Evolutionary conservation across 2,329 filamentous ascomycete genomes (phyloP).

Genomic region (Ceratocystis destructans): DNA sequence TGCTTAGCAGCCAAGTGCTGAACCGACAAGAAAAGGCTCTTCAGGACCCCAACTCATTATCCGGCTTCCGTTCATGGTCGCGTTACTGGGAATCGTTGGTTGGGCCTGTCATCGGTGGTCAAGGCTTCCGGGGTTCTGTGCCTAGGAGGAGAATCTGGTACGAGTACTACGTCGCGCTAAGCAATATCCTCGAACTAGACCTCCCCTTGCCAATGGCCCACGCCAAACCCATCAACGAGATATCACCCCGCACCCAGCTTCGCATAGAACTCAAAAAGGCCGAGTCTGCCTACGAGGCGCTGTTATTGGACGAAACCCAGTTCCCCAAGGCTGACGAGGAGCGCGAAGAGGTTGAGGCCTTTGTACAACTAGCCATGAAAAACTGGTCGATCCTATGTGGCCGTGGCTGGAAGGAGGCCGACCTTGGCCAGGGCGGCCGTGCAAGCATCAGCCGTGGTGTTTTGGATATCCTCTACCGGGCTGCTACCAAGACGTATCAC

Average conservation of each 20-base stretch:
- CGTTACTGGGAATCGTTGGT: conserved; percentile 49
- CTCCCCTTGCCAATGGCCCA: conserved; percentile 44
- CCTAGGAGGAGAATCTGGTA: conserved; percentile 62
- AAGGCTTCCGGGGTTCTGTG: conserved; percentile 45
- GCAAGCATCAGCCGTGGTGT: conserved; percentile 60
- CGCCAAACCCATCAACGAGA: conserved; percentile 31
- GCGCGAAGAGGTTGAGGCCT: conserved; percentile 67
- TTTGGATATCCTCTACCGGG: conserved; percentile 77
- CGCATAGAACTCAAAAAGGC: conserved; percentile 65
- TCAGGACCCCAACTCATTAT: conserved; percentile 39
- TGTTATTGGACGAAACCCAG: conserved; percentile 61
- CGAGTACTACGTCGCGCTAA: conserved; percentile 70
- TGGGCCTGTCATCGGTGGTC: conserved; percentile 37
- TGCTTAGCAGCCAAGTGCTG: conserved; percentile 49
- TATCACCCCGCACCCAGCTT: conserved; percentile 49
- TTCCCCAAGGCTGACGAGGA: conserved; percentile 76
- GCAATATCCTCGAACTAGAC: conserved; percentile 56
- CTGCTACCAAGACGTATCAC: conserved; percentile 87
- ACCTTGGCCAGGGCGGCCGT: conserved; percentile 70
- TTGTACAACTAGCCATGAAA: conserved; percentile 61
- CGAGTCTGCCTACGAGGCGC: conserved; percentile 63
- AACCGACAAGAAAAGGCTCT: conserved; percentile 38
- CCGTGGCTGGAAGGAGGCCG: conserved; percentile 62
- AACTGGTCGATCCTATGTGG: conserved; percentile 82
- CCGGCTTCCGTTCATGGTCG: conserved; percentile 53